phyloP scores from a whole-genome alignment of 2,329 filamentous ascomycete genomes.

The Sclerotinia minor region DNA sequence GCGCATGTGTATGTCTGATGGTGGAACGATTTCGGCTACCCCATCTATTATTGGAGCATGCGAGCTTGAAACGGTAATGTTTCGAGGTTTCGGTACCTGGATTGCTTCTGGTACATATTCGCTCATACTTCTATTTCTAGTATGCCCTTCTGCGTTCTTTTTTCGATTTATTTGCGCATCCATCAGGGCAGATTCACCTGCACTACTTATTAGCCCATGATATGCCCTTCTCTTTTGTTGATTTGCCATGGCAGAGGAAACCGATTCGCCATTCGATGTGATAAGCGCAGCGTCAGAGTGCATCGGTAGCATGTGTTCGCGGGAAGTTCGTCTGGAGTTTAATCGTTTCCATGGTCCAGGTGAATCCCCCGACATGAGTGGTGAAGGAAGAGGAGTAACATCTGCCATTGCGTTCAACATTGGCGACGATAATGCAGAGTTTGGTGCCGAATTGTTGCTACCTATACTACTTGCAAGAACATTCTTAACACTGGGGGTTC shows the following conservation, averaged over 20 bases:
- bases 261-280: slow-evolving; percentile 53
- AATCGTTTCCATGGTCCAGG: slow-evolving; percentile 66
- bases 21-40: slow-evolving; percentile 47
- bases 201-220: slow-evolving; percentile 45
- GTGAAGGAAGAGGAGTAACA: slow-evolving; percentile 76
- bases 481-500: slow-evolving; percentile 62
- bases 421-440: slow-evolving; percentile 70
- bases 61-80: slow-evolving; percentile 70
- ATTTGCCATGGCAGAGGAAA: slow-evolving; percentile 52
- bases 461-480: slow-evolving; percentile 53
- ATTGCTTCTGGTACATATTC: slow-evolving; percentile 79
- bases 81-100: slow-evolving; percentile 64
- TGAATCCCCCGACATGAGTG: slow-evolving; percentile 64
- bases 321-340: slow-evolving; percentile 49
- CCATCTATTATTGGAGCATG: slow-evolving; percentile 50
- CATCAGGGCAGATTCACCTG: slow-evolving; percentile 30
- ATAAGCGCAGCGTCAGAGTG: slow-evolving; percentile 52
- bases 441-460: slow-evolving; percentile 53
- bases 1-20: slow-evolving; percentile 54
- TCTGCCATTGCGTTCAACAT: slow-evolving; percentile 75
- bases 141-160: slow-evolving; percentile 48
- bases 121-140: slow-evolving; percentile 79
- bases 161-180: slow-evolving; percentile 34
- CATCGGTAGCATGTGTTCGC: slow-evolving; percentile 46
- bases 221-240: slow-evolving; percentile 61